phyloP scores from a whole-genome alignment of 2,329 filamentous ascomycete species.

The Nemania abortiva region DNA sequence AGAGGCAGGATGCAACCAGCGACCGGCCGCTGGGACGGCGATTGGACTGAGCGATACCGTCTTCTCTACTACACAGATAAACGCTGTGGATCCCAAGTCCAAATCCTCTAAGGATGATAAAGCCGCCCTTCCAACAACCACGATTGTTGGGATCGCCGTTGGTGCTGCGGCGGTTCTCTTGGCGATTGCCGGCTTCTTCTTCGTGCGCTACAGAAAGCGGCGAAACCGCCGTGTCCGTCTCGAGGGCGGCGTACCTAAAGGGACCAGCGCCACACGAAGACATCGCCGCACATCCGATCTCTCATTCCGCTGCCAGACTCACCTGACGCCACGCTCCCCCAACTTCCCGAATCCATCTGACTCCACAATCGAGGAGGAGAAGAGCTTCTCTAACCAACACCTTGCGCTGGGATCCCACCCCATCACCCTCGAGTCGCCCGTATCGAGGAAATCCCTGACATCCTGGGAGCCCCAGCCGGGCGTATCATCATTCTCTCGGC shows the following conservation, averaged over 20 bases:
- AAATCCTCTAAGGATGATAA: constrained; percentile 33
- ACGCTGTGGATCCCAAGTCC: constrained; percentile 52
- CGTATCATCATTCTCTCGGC: constrained; percentile 33
- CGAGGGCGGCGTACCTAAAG: constrained; percentile 37
- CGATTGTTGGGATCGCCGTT: constrained; percentile 60
- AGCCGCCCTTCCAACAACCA: constrained; percentile 52
- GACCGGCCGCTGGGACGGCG: constrained; percentile 54
- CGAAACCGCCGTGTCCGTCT: constrained; percentile 53
- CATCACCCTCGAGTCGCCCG: constrained; percentile 36
- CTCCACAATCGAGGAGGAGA: constrained; percentile 49
- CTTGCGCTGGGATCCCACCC: constrained; percentile 44
- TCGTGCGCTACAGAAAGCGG: constrained; percentile 61
- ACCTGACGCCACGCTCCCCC: constrained; percentile 56
- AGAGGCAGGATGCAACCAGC: constrained; percentile 64
- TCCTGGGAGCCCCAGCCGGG: constrained; percentile 15
- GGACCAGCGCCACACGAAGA: constrained; percentile 35
- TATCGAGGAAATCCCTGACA: constrained; percentile 6
- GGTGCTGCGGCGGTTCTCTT: constrained; percentile 56
- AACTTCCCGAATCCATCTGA: constrained; percentile 47
- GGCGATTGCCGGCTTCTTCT: constrained; percentile 55
- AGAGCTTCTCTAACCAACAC: constrained; percentile 35
- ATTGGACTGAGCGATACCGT: constrained; percentile 60
- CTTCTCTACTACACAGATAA: constrained; percentile 55
- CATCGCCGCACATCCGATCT: constrained; percentile 58
- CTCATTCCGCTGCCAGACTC: constrained; percentile 65